Conservation (phyloP, 805 yeast genomes). For the Ogataea pini region DNA sequence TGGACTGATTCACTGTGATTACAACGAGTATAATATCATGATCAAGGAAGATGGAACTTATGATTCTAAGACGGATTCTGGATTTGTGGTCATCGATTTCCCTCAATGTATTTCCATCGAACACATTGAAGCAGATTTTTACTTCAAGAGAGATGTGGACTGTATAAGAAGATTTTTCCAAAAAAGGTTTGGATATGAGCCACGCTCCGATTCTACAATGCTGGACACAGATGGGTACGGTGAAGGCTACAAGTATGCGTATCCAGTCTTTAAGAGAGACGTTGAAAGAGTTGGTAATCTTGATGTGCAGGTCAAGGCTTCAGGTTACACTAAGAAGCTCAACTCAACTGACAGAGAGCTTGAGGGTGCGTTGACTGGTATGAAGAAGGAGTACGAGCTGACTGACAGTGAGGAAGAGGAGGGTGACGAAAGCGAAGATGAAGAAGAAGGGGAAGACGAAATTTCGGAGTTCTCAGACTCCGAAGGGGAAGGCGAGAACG, state of each 20-base stretch:
- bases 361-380: conserved; percentile 71
- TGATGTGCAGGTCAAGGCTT: conserved; percentile 88
- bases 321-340: conserved; percentile 64
- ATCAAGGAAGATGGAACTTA: conserved; percentile 58
- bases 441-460: conserved; percentile 37
- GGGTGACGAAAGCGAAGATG: conserved; percentile 38
- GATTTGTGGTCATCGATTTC: conserved; percentile 92
- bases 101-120: conserved; percentile 96
- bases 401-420: conserved; percentile 33
- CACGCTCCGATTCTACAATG: conserved; percentile 68
- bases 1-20: conserved; percentile 96
- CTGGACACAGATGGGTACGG: conserved; percentile 79
- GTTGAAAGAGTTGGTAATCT: conserved; percentile 65
- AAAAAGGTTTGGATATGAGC: conserved; percentile 72
- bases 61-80: conserved; percentile 52
- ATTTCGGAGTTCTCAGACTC: conserved; percentile 37
- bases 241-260: conserved; percentile 72
- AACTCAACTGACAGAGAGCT: conserved; percentile 56
- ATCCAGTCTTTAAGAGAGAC: conserved; percentile 80
- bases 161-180: conserved; percentile 84
- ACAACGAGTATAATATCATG: conserved; percentile 94
- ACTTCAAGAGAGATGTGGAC: conserved; percentile 90
- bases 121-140: conserved; percentile 84
- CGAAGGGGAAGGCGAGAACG: conserved; percentile 39
- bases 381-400: conserved; percentile 48